phyloP scores from a whole-genome alignment of 257 asterid genomes.

The Capsicum baccatum region DNA sequence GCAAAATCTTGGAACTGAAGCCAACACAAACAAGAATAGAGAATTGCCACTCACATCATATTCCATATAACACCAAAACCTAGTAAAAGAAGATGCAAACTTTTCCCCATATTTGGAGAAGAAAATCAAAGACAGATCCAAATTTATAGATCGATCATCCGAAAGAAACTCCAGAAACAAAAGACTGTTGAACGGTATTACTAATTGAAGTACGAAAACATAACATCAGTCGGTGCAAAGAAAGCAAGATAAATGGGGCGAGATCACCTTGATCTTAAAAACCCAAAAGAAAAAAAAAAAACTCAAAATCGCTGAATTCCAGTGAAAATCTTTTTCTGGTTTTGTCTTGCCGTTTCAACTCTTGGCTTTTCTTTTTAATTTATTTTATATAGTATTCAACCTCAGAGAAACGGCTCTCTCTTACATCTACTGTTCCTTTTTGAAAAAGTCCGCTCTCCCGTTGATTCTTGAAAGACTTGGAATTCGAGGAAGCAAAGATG shows the following conservation, averaged over 20 bases:
- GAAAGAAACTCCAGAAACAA: background rate
- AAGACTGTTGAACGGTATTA: background rate
- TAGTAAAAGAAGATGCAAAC: background rate
- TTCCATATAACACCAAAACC: background rate
- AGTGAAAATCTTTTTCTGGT: background rate
- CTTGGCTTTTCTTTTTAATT: background rate
- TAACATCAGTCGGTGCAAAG: background rate
- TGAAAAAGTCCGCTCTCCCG: background rate
- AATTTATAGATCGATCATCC: background rate
- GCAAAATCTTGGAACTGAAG: background rate
- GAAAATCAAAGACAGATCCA: background rate
- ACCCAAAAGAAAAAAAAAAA: background rate
- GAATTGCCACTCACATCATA: background rate
- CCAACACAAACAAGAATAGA: background rate
- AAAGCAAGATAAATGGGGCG: background rate
- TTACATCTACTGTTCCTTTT: background rate
- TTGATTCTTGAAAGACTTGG: background rate
- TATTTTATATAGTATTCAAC: too few relatives aligned
- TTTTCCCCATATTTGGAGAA: background rate
- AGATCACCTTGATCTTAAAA: constrained; percentile 24
- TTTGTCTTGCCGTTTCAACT: constrained; percentile 19
- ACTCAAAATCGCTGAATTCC: background rate
- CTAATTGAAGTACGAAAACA: background rate
- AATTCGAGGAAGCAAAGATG: background rate
- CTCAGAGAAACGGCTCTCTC: background rate